These are phyloP conservation scores for Obba rivulosa DNA, from an alignment of 768 basidiomycete genomes.

Conservation along the genomic window DNA sequence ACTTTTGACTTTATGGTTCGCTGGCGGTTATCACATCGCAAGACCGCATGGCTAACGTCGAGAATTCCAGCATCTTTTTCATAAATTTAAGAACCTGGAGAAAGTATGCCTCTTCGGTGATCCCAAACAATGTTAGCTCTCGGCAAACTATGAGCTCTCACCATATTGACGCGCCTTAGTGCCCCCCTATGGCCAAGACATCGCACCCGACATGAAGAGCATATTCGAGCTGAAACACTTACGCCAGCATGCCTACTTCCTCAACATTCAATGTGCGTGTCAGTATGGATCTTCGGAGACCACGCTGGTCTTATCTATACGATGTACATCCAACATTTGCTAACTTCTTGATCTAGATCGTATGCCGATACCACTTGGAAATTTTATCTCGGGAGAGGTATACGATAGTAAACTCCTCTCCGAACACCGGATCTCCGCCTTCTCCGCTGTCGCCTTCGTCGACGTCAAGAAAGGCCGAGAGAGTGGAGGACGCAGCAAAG, in stretches of 20 bases:
- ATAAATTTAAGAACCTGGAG: conserved; percentile 32
- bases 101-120: conserved; percentile 53
- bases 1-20: conserved; percentile 42
- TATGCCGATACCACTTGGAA: conserved; percentile 43
- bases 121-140: conserved; percentile 40
- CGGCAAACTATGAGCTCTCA: neutral
- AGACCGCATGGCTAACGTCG: neutral
- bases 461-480: conserved; percentile 37
- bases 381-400: conserved; percentile 42
- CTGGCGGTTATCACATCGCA: neutral
- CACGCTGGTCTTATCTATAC: too few relatives aligned
- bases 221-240: conserved; percentile 44
- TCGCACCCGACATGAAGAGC: conserved; percentile 32
- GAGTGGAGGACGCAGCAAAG: conserved; percentile 37
- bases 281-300: too few relatives aligned
- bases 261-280: conserved; percentile 42
- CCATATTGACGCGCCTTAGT: conserved; percentile 27
- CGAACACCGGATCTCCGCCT: conserved; percentile 27
- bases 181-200: conserved; percentile 45
- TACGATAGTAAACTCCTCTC: conserved; percentile 38
- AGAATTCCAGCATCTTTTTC: conserved; percentile 36
- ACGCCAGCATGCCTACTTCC: conserved; percentile 27
- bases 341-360: conserved; percentile 32
- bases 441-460: conserved; percentile 39
- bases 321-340: too few relatives aligned